Evolutionary conservation across 139 green algal genomes (phyloP).

Genomic region (Nannochloris sp.): DNA sequence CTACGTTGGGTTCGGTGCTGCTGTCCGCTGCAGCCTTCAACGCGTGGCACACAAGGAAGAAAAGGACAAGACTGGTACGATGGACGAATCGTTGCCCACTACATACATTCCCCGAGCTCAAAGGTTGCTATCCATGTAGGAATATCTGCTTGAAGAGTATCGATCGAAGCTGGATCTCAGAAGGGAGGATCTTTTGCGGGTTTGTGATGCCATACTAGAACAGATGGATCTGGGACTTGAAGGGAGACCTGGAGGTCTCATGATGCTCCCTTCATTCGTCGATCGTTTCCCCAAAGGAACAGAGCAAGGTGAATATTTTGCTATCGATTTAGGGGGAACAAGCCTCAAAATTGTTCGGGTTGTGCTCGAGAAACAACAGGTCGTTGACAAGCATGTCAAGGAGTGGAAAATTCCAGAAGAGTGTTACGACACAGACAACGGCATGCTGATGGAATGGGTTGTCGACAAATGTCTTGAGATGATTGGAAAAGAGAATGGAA

Average conservation of each 20-base stretch:
- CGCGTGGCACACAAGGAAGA: no score
- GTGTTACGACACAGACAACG: slow-evolving; percentile 19
- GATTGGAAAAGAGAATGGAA: not conserved
- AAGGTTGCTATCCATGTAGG: not conserved
- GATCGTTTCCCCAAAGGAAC: slow-evolving; percentile 42
- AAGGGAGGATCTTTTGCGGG: not conserved
- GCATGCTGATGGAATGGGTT: slow-evolving; percentile 19
- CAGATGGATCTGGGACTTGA: slow-evolving; percentile 22
- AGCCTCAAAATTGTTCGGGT: slow-evolving; percentile 74
- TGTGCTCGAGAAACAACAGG: slow-evolving; percentile 17
- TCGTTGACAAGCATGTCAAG: slow-evolving; percentile 20
- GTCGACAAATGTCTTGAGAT: slow-evolving; percentile 15
- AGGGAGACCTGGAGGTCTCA: slow-evolving; percentile 4
- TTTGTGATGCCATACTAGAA: slow-evolving; percentile 13
- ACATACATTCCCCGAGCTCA: no score
- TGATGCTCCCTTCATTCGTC: slow-evolving; percentile 47
- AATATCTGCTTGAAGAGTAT: not conserved
- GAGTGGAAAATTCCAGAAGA: slow-evolving; percentile 19
- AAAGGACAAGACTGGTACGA: no score
- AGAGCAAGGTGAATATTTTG: slow-evolving; percentile 65
- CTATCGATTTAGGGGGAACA: slow-evolving; percentile 81
- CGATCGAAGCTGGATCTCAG: not conserved
- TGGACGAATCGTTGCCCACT: no score
- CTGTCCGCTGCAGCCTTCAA: no score
- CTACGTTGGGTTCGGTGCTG: no score